Conservation (phyloP, 108 stramenopile species). For the Thalassiosira profunda region DNA sequence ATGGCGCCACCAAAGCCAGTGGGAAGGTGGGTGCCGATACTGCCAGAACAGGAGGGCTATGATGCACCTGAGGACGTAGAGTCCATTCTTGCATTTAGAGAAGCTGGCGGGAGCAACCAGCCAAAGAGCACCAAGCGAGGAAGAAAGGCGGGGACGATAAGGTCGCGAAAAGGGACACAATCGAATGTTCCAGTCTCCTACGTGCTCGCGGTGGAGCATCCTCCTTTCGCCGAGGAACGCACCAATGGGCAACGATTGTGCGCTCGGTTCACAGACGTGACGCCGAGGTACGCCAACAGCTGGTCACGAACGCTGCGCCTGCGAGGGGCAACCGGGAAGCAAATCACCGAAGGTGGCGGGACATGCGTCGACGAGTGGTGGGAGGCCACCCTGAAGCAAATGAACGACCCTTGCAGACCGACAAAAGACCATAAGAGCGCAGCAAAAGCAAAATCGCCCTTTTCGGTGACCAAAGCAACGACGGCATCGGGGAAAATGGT, state of each 20-base stretch:
- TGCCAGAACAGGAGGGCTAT: constrained; percentile 23
- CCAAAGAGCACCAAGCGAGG: neutral
- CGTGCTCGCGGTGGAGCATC: constrained; percentile 75
- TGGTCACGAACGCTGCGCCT: constrained; percentile 68
- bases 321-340: constrained; percentile 57
- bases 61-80: constrained; percentile 60
- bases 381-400: constrained; percentile 13
- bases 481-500: constrained; percentile 10
- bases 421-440: neutral
- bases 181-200: constrained; percentile 56
- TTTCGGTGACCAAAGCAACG: constrained; percentile 30
- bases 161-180: neutral
- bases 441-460: constrained; percentile 6
- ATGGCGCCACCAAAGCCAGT: neutral
- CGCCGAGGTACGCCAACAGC: constrained; percentile 77
- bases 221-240: neutral
- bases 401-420: constrained; percentile 16
- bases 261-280: constrained; percentile 80
- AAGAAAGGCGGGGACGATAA: neutral
- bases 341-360: constrained; percentile 32
- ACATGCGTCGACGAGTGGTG: constrained; percentile 53
- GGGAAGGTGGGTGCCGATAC: constrained; percentile 35
- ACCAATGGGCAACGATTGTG: neutral
- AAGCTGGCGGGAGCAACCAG: neutral
- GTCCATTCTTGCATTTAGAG: constrained; percentile 26